Conservation (phyloP, 352 stramenopile species). For the Plasmopara muralis region DNA sequence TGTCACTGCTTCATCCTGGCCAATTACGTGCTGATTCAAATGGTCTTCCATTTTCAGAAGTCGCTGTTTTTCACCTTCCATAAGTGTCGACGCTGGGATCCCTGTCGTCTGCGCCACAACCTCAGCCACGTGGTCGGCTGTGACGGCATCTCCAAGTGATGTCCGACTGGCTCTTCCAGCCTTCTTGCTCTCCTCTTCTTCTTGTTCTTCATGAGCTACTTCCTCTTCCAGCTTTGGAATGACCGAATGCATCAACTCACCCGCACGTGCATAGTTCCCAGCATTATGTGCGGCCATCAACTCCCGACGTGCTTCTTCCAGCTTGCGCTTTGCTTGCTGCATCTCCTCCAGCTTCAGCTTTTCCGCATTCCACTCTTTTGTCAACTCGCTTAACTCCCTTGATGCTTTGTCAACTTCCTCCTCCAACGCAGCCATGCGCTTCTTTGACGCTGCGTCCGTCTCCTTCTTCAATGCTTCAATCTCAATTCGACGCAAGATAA, state of each 20-base stretch:
- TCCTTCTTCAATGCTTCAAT: slow-evolving; percentile 79
- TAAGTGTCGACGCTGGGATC: slow-evolving; percentile 92
- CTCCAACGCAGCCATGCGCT: slow-evolving; percentile 53
- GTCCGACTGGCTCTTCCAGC: slow-evolving; percentile 29
- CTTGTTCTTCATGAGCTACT: slow-evolving; percentile 54
- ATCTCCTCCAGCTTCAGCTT: slow-evolving; percentile 70
- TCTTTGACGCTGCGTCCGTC: slow-evolving; percentile 63
- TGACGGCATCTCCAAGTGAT: slow-evolving; percentile 86
- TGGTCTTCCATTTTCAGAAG: slow-evolving; percentile 92
- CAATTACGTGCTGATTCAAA: slow-evolving; percentile 88
- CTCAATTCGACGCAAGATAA: slow-evolving; percentile 75
- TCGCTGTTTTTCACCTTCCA: slow-evolving; percentile 93
- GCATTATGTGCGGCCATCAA: slow-evolving; percentile 63
- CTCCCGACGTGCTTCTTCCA: slow-evolving; percentile 71
- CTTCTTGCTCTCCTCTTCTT: slow-evolving; percentile 43
- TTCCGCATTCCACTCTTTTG: slow-evolving; percentile 71
- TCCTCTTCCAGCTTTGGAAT: slow-evolving; percentile 67
- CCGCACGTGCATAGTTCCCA: slow-evolving; percentile 70
- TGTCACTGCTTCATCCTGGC: slow-evolving; percentile 87
- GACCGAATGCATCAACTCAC: slow-evolving; percentile 74
- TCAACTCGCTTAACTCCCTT: slow-evolving; percentile 50
- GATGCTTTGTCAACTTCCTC: slow-evolving; percentile 56
- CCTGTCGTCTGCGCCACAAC: slow-evolving; percentile 88
- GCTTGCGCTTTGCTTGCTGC: slow-evolving; percentile 63
- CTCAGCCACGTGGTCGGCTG: slow-evolving; percentile 90